Evolutionary conservation across 169 alveolate genomes (phyloP).

Genomic region (Miamiensis avidus): DNA sequence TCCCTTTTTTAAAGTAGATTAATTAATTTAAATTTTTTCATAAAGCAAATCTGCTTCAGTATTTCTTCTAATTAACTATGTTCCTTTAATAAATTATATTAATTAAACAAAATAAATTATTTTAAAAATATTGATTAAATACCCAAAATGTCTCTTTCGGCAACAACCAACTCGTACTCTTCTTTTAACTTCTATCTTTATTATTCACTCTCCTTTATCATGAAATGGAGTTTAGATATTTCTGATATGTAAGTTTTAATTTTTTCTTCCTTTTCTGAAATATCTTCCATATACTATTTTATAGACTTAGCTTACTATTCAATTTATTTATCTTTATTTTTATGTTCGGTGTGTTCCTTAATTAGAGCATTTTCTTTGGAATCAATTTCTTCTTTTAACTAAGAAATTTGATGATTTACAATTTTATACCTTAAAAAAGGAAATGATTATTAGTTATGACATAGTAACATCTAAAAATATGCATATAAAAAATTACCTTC

Average conservation of each 20-base stretch:
- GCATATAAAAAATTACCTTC: too few relatives aligned
- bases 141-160: constrained; percentile 85
- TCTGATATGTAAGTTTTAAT: constrained; percentile 66
- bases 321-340: constrained; percentile 50
- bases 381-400: constrained; percentile 74
- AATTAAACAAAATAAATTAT: not conserved
- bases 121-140: constrained; percentile 6
- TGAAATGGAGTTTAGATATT: constrained; percentile 66
- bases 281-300: constrained; percentile 41
- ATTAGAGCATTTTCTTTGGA: constrained; percentile 58
- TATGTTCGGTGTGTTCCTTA: constrained; percentile 61
- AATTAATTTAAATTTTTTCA: constrained; percentile 82
- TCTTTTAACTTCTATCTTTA: constrained; percentile 81
- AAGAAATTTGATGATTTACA: constrained; percentile 68
- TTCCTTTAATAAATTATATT: constrained; percentile 40
- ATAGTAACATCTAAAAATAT: too few relatives aligned
- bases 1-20: constrained; percentile 80
- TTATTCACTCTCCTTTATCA: constrained; percentile 85
- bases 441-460: too few relatives aligned
- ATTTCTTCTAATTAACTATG: constrained; percentile 81
- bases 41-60: constrained; percentile 82
- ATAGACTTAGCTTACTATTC: constrained; percentile 49
- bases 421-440: constrained; percentile 32
- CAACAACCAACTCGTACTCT: constrained; percentile 85
- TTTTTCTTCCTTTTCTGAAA: constrained; percentile 64